Conservation (phyloP, 371 early-diverging fungal species). For the Rhizopus arrhizus region DNA sequence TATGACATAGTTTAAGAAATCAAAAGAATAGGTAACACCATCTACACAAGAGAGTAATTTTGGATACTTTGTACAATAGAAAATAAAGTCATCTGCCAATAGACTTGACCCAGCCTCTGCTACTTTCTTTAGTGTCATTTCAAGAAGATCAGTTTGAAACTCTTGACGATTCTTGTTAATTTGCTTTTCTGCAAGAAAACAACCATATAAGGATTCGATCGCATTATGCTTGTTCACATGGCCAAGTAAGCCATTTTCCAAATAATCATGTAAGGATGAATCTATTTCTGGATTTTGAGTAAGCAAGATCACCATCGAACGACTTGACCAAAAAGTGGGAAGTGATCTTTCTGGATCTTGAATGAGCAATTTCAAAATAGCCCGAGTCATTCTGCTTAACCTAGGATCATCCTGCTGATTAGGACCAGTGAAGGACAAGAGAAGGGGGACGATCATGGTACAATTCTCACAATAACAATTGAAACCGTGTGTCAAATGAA, state of each 20-base stretch:
- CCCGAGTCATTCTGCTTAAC: slow-evolving; percentile 21
- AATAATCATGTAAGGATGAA: slow-evolving; percentile 16
- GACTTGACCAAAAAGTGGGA: slow-evolving; percentile 33
- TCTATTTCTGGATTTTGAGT: slow-evolving; percentile 20
- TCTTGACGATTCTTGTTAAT: not conserved
- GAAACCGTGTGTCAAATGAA: slow-evolving; percentile 25
- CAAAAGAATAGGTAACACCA: slow-evolving; percentile 36
- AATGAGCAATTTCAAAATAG: slow-evolving; percentile 23
- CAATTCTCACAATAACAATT: slow-evolving; percentile 36
- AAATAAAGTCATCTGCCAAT: slow-evolving; percentile 30
- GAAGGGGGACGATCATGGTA: slow-evolving; percentile 20
- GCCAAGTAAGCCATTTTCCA: slow-evolving; percentile 18
- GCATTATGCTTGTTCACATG: slow-evolving; percentile 37
- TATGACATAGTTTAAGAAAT: slow-evolving; percentile 32
- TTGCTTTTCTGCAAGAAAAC: slow-evolving; percentile 26
- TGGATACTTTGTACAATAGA: slow-evolving; percentile 35
- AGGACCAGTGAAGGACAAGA: slow-evolving; percentile 26
- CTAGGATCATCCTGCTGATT: slow-evolving; percentile 21
- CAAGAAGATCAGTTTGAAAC: not conserved
- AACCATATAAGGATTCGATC: slow-evolving; percentile 35
- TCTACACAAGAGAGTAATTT: slow-evolving; percentile 38
- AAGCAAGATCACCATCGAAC: slow-evolving; percentile 19
- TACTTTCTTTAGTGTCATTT: slow-evolving; percentile 4
- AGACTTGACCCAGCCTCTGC: slow-evolving; percentile 11
- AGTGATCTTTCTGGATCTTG: slow-evolving; percentile 33